phyloP scores from a whole-genome alignment of 2,329 filamentous ascomycete species.

The Alternaria gaisen region DNA sequence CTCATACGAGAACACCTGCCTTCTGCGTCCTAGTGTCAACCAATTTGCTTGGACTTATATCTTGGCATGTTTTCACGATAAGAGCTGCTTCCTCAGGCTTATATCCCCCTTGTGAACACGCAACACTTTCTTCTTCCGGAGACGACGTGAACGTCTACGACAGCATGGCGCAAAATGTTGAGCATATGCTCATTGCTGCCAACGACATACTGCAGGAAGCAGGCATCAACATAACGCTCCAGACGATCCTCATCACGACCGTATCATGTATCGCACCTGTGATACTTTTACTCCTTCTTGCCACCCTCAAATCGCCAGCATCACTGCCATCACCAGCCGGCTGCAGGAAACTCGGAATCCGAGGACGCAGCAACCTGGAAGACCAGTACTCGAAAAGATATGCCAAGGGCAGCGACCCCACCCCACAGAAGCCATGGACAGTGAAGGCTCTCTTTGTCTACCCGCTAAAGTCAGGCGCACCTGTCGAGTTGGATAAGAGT shows the following conservation, averaged over 20 bases:
- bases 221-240: conserved; percentile 25
- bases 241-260: conserved; percentile 27
- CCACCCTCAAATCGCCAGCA: conserved; percentile 33
- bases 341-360: conserved; percentile 62
- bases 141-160: not conserved
- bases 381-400: conserved; percentile 66
- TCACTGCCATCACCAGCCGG: conserved; percentile 50
- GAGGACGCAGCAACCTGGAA: conserved; percentile 60
- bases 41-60: conserved; percentile 6
- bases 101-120: conserved; percentile 10
- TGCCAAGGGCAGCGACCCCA: conserved; percentile 41
- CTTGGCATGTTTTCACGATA: conserved; percentile 27
- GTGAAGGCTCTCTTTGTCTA: conserved; percentile 80
- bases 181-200: conserved; percentile 22
- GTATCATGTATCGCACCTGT: conserved; percentile 29
- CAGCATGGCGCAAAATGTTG: conserved; percentile 32
- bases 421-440: conserved; percentile 44
- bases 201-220: conserved; percentile 19
- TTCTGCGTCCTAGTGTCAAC: conserved; percentile 20
- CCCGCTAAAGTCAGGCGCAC: conserved; percentile 82
- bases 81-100: conserved; percentile 17
- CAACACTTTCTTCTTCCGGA: not conserved
- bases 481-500: conserved; percentile 74
- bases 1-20: conserved; percentile 16
- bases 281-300: conserved; percentile 34